Percentiles rank a stretch among this genome's conserved stretches.
Evolutionary conservation across 2,329 filamentous ascomycete genomes (phyloP).

Genomic region (Epichloe uncinata): DNA sequence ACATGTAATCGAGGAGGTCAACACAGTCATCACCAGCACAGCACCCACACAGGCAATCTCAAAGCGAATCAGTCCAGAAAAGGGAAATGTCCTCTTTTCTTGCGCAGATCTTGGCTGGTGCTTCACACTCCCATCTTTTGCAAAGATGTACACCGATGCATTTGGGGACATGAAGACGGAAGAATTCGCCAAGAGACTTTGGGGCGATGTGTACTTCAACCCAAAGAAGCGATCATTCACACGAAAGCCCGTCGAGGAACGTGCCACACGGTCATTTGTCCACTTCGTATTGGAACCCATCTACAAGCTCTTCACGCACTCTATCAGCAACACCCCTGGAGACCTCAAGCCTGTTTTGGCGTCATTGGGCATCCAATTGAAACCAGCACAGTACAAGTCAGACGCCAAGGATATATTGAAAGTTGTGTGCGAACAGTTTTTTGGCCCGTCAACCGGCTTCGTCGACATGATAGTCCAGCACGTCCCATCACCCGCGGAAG

Average conservation of each 20-base stretch:
- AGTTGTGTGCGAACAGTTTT: conserved; percentile 82
- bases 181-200: conserved; percentile 75
- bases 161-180: conserved; percentile 69
- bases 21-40: conserved; percentile 83
- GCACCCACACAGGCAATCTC: conserved; percentile 68
- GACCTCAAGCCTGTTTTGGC: conserved; percentile 69
- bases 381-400: conserved; percentile 81
- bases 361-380: conserved; percentile 69
- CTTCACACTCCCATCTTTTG: conserved; percentile 87
- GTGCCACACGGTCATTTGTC: conserved; percentile 75
- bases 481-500: conserved; percentile 73
- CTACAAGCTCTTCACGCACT: conserved; percentile 94
- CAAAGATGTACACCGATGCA: conserved; percentile 87
- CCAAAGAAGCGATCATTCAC: conserved; percentile 83
- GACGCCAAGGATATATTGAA: conserved; percentile 84
- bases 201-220: conserved; percentile 97
- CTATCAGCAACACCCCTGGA: conserved; percentile 78
- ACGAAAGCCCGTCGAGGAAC: conserved; percentile 69
- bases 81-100: conserved; percentile 92
- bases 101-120: conserved; percentile 93
- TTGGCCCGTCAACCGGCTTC: conserved; percentile 77
- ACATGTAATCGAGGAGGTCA: conserved; percentile 96
- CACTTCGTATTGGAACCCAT: conserved; percentile 93
- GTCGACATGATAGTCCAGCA: conserved; percentile 92
- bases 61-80: conserved; percentile 80